Evolutionary conservation across 441 rosid genomes (phyloP), one percentile per base, ranked within the genome.

Genomic region (Capsella rubella): DNA sequence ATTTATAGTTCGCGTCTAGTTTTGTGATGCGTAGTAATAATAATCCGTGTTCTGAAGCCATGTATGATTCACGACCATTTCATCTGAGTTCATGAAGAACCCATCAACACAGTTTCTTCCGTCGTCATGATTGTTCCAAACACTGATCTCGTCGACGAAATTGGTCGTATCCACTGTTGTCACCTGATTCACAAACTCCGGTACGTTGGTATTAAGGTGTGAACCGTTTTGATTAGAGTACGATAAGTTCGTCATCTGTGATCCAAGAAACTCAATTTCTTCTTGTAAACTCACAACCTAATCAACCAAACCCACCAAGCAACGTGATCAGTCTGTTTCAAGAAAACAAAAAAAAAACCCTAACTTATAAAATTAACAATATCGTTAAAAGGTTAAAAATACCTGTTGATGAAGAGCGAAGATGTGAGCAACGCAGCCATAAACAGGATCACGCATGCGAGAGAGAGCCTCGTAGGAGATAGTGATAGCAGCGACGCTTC

Each of bases 381-480:
- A 10, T 11, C 12, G 54, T 57, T 43, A 51, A 32, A 18, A 14
- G 8, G 4, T 40, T 32, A 5, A 15, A 49, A 51, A 69, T 73
- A 91, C 99, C 97, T 92, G 97, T 80, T 89, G 97, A 49, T 92
- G 95, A 77, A 95, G 97, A 0, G 97, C 93, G 18, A 89, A 86
- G 68, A 95, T 90, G 73, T 90, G 93, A 67, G 94, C 87, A 37
- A 95, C 90, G 32, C 99, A 95, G 25, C 99, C 97, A 64, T 92
- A 87, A 50, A 92, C 73, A 2, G 99, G 97, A 78, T 95, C 96
- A 6, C 84, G 69, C 80, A 87, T 84, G 43, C 97, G 92, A 61
- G 93, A 93, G 74, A 90, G 80, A n/a, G 99, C 99, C 82, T 95
- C 97, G 14, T 92, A 95, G 28, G 97, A 79, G 65, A 95, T 83